These are phyloP conservation scores for Umbilicus rupestris DNA, from an alignment of 164 flowering plant genomes.

Conservation along the genomic window DNA sequence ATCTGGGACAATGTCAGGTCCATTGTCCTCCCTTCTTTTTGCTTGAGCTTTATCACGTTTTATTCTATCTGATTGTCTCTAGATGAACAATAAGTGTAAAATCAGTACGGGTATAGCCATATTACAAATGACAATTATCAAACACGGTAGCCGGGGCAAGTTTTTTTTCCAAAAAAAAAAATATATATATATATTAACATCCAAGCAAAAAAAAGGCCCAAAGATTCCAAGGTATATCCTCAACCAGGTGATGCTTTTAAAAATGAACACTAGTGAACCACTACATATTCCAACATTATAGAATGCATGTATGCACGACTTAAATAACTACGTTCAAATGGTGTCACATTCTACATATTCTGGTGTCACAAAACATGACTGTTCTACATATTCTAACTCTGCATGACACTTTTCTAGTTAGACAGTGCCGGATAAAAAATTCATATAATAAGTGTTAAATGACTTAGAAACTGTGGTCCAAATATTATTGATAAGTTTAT, in stretches of 20 bases:
- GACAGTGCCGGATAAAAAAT: neutral
- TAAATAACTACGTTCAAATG: neutral
- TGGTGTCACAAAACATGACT: neutral
- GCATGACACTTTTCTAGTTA: neutral
- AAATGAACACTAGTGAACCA: neutral
- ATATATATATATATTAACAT: neutral
- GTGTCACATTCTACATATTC: neutral
- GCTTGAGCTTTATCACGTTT: slow-evolving; percentile 72
- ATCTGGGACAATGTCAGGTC: slow-evolving; percentile 50
- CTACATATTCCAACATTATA: neutral
- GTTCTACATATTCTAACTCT: neutral
- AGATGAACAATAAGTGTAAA: slow-evolving; percentile 18
- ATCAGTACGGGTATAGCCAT: too few relatives aligned
- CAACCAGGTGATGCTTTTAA: neutral
- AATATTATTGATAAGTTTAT: neutral
- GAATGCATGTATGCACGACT: neutral
- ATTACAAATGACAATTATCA: neutral
- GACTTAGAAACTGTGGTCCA: neutral
- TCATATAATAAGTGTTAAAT: neutral
- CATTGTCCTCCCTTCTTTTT: slow-evolving; percentile 76
- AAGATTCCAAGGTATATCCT: neutral
- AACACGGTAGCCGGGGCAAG: neutral
- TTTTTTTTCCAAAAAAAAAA: neutral
- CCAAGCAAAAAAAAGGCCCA: neutral
- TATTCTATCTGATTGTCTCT: slow-evolving; percentile 79